These are phyloP conservation scores for Sophora flavescens DNA, from an alignment of 306 rosid genomes.

Conservation along the genomic window DNA sequence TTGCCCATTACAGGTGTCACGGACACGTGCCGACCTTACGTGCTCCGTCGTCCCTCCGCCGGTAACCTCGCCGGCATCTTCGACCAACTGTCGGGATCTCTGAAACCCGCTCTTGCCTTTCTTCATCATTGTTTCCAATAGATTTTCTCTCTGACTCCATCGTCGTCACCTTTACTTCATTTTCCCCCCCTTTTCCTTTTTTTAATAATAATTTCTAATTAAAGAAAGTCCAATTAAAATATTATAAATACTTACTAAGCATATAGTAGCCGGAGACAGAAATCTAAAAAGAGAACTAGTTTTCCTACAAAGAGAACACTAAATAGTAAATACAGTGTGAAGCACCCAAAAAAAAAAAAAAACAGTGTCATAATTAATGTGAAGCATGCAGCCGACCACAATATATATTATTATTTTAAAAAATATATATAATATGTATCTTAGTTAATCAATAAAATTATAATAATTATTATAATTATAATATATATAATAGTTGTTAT, in stretches of 20 bases:
- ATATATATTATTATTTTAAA: background rate
- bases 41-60: constrained; percentile 39
- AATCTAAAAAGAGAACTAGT: background rate
- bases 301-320: background rate
- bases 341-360: too few relatives aligned
- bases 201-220: background rate
- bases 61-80: constrained; percentile 34
- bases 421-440: too few relatives aligned
- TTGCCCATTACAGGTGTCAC: constrained; percentile 45
- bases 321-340: constrained; percentile 28
- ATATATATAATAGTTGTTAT: too few relatives aligned
- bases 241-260: background rate
- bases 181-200: background rate
- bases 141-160: background rate
- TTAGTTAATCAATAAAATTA: too few relatives aligned
- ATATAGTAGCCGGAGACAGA: background rate
- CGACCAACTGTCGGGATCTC: constrained; percentile 50
- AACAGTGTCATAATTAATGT: constrained; percentile 12
- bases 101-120: constrained; percentile 21
- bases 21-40: constrained; percentile 51
- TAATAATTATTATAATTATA: too few relatives aligned
- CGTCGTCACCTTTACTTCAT: background rate
- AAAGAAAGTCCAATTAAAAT: background rate
- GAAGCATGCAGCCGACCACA: constrained; percentile 2
- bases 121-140: constrained; percentile 3